Evolutionary conservation across 192 early-diverging fungal genomes (phyloP).

Genomic region (Podila verticillata): DNA sequence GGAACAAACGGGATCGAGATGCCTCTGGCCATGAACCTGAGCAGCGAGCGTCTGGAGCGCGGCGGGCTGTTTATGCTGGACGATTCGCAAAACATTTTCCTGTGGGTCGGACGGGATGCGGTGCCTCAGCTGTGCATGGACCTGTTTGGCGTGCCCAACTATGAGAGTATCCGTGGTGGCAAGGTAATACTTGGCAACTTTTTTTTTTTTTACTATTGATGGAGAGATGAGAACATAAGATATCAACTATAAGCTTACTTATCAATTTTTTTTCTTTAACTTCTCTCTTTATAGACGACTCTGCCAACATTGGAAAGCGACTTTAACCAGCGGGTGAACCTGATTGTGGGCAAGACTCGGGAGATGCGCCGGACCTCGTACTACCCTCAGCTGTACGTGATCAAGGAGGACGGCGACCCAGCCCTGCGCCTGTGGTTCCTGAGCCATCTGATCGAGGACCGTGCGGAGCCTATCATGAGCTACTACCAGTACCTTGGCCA

Average conservation of each 20-base stretch:
- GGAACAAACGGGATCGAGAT: constrained; percentile 73
- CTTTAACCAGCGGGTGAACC: constrained; percentile 76
- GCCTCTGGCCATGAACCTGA: constrained; percentile 83
- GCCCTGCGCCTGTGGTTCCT: constrained; percentile 84
- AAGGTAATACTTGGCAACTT: constrained; percentile 61
- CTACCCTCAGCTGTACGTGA: constrained; percentile 81
- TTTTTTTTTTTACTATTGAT: background rate
- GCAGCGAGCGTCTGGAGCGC: constrained; percentile 85
- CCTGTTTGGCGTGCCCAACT: constrained; percentile 80
- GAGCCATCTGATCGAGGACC: constrained; percentile 92
- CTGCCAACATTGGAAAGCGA: constrained; percentile 75
- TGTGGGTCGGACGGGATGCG: constrained; percentile 90
- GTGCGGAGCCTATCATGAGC: constrained; percentile 80
- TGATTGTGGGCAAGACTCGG: constrained; percentile 79
- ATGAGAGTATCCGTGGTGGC: constrained; percentile 81
- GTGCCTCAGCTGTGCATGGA: constrained; percentile 75
- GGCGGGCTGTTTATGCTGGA: constrained; percentile 90
- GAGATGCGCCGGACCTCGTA: constrained; percentile 73
- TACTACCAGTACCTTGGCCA: constrained; percentile 81
- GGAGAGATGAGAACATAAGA: too few species aligned
- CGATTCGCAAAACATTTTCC: constrained; percentile 82
- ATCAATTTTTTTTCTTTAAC: background rate
- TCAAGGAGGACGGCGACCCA: constrained; percentile 94
- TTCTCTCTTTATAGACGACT: constrained; percentile 59
- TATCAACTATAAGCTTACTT: background rate